phyloP scores from a whole-genome alignment of 169 alveolate species.

The Eimeria maxima region DNA sequence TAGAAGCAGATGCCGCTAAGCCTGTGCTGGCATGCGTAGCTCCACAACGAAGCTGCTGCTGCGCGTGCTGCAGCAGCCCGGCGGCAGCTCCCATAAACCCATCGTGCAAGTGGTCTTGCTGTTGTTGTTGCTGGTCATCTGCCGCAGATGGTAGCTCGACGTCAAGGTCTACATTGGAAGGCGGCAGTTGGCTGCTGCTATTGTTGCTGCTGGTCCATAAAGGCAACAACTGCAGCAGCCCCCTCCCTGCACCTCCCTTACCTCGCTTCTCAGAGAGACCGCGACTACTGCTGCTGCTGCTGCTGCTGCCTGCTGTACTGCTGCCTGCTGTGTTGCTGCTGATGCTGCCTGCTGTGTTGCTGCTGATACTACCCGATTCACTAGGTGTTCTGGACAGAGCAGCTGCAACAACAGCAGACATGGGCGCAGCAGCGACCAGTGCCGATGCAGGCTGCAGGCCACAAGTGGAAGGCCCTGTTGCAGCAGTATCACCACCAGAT shows the following conservation, averaged over 20 bases:
- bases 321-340: background rate
- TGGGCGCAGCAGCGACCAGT: background rate
- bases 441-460: background rate
- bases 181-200: constrained; percentile 43
- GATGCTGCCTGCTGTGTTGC: constrained; percentile 60
- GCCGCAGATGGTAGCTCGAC: constrained; percentile 42
- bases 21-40: background rate
- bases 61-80: constrained; percentile 50
- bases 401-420: constrained; percentile 17
- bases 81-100: constrained; percentile 34
- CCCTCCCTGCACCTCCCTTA: constrained; percentile 2
- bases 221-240: constrained; percentile 56
- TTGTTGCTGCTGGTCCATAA: constrained; percentile 25
- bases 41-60: constrained; percentile 32
- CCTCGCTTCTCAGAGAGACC: background rate
- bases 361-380: constrained; percentile 29
- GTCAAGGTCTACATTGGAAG: constrained; percentile 28
- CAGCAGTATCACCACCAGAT: background rate
- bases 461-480: background rate
- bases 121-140: constrained; percentile 25
- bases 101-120: background rate
- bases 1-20: constrained; percentile 3
- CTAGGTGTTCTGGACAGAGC: background rate
- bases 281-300: constrained; percentile 48
- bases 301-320: background rate